phyloP scores from a whole-genome alignment of 176 grass and related monocot genomes.

The Hyparrhenia diplandra region DNA sequence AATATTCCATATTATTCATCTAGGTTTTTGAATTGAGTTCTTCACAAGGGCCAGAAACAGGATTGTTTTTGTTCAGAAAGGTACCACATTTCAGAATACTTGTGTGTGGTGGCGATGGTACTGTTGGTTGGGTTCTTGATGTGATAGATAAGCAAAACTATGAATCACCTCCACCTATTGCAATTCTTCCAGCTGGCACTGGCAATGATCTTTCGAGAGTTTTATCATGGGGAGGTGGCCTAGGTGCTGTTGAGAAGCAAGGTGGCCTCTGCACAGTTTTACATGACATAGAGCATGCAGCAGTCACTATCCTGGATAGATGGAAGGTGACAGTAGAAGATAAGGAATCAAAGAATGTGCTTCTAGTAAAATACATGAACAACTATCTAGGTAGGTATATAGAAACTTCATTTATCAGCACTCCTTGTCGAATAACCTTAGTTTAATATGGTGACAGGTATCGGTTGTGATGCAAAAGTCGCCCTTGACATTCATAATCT shows the following conservation, averaged over 20 bases:
- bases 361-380: slow-evolving; percentile 54
- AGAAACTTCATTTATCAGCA: not conserved
- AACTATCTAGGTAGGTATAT: slow-evolving; percentile 70
- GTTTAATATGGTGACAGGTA: slow-evolving; percentile 40
- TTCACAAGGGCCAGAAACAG: slow-evolving; percentile 58
- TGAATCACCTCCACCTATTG: slow-evolving; percentile 73
- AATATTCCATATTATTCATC: not conserved
- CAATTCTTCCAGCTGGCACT: slow-evolving; percentile 80
- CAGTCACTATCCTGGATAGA: slow-evolving; percentile 68
- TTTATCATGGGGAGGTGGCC: slow-evolving; percentile 66
- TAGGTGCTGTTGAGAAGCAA: slow-evolving; percentile 59
- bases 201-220: slow-evolving; percentile 81
- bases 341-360: slow-evolving; percentile 39
- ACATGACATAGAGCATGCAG: slow-evolving; percentile 60
- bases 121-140: slow-evolving; percentile 71
- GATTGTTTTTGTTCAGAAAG: slow-evolving; percentile 58
- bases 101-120: slow-evolving; percentile 77
- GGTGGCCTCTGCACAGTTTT: slow-evolving; percentile 55
- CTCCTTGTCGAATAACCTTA: slow-evolving; percentile 1
- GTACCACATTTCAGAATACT: slow-evolving; percentile 76
- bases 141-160: slow-evolving; percentile 68
- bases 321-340: slow-evolving; percentile 62
- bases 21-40: slow-evolving; percentile 74
- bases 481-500: slow-evolving; percentile 94
- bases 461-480: slow-evolving; percentile 95